A percentile compares a stretch with the other conserved stretches of the same genome.
These are phyloP conservation scores for Chrysoporthe puriensis DNA, from an alignment of 2,329 filamentous ascomycete genomes.

Conservation along the genomic window DNA sequence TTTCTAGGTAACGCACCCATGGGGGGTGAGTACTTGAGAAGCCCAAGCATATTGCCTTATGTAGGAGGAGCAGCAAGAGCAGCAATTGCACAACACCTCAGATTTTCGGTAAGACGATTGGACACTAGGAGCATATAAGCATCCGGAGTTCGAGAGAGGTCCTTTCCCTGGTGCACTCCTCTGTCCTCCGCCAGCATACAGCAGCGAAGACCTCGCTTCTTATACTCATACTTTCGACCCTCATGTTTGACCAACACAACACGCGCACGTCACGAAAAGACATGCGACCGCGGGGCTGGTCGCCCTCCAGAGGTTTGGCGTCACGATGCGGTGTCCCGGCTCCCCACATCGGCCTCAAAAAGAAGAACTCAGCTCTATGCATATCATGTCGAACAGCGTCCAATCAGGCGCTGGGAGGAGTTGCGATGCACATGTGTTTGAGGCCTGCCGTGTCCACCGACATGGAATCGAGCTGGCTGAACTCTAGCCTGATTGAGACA, in stretches of 20 bases:
- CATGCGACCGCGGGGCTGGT: not conserved
- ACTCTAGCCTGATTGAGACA: not conserved
- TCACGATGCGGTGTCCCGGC: not conserved
- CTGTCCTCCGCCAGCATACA: not conserved
- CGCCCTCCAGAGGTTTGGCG: not conserved
- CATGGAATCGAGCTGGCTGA: not conserved
- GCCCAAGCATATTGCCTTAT: conserved; percentile 9
- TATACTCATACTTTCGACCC: conserved; percentile 4
- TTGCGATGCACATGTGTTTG: not conserved
- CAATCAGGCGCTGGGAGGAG: not conserved
- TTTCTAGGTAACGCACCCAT: not conserved
- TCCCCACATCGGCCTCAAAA: not conserved
- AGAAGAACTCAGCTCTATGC: not conserved
- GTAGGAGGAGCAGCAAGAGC: conserved; percentile 6
- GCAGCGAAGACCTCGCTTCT: not conserved
- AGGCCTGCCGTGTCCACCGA: not conserved
- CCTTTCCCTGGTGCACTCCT: not conserved
- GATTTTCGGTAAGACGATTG: not conserved
- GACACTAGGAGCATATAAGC: conserved; percentile 2
- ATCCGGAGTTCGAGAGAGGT: not conserved
- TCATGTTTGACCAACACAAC: not conserved
- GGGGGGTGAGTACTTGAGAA: conserved; percentile 4
- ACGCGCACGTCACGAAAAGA: not conserved
- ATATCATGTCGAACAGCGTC: not conserved
- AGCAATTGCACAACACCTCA: not conserved